Conservation (phyloP, 108 stramenopile species). For the Cyclostephanos invisitatus region DNA sequence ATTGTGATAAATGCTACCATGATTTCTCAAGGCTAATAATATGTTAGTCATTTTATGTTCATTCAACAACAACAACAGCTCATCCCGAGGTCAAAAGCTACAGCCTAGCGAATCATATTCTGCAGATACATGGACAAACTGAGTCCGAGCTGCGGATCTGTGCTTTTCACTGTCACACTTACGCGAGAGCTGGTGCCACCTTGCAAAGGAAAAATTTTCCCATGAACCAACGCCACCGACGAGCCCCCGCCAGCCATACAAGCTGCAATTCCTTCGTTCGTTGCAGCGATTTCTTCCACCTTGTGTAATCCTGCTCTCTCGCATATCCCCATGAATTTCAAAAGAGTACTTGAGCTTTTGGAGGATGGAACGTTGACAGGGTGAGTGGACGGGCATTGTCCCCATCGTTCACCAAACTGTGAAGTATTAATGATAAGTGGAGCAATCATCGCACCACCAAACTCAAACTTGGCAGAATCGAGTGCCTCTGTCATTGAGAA, state of each 20-base stretch:
- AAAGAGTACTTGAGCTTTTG: constrained; percentile 48
- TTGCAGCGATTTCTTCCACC: constrained; percentile 86
- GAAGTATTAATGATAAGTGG: constrained; percentile 87
- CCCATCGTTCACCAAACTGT: constrained; percentile 93
- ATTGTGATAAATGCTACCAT: no score
- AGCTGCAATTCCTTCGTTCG: constrained; percentile 87
- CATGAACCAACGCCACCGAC: constrained; percentile 75
- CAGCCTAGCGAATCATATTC: constrained; percentile 57
- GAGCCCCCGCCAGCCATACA: constrained; percentile 78
- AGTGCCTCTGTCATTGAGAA: constrained; percentile 39
- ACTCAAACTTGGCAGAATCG: constrained; percentile 68
- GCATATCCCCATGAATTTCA: constrained; percentile 63
- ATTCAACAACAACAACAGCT: not conserved
- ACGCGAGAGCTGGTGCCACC: constrained; percentile 53
- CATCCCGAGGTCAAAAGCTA: not conserved
- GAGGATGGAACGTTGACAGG: constrained; percentile 55
- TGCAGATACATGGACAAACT: constrained; percentile 78
- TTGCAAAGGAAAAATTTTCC: constrained; percentile 65
- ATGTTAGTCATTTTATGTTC: not conserved
- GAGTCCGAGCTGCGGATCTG: constrained; percentile 66
- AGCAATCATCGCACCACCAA: constrained; percentile 65
- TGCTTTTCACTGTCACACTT: constrained; percentile 81
- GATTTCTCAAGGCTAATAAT: no score
- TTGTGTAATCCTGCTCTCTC: constrained; percentile 59
- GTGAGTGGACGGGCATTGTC: constrained; percentile 63